Base-by-base conservation (phyloP, 805 yeast genomes). In the Saturnispora besseyi region DNA sequence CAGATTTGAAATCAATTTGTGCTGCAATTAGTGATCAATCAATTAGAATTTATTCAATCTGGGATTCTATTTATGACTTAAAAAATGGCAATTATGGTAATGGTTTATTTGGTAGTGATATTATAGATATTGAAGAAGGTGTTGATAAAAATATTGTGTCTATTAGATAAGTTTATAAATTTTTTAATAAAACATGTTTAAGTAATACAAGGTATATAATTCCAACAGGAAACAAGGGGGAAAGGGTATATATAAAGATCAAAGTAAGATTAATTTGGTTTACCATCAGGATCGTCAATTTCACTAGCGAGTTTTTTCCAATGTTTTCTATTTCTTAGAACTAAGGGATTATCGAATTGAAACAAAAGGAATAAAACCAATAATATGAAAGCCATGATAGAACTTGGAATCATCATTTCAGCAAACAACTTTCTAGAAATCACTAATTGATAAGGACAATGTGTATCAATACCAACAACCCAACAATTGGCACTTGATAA, bases 401-500 rank as follows among this genome's bases (percentile, higher is more conserved):
- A 68, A n/a, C 83, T 79, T 0, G 95, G 89, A 0, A 84, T 75
- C 22, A 88, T 66, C 75, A 83, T 75, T 31, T 75, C 72, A 0
- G 78, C 77, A 54, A 87, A 82, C 46, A 77, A 77, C 46, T 79
- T 71, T 31, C 70, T 68, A 5, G 82, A 71, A 9, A 79, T 72
- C 1, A 75, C 73, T 43, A 69, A 70, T 50, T 76, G 78, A 61
- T 89, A 89, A 0, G 97, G 96, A 62, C 98, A 90, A 31, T 68
- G 61, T 0, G 91, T 82, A 53, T 77, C 72, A 0, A 87, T 78
- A 0, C 96, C 96, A 1, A 96, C 96, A 4, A 89, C 89, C 90
- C 93, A 91, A 60, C 98, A 90, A 49, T 79, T 76, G 3, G 74
- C 66, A 21, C 81, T 79, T 1, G 87, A 76, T 22, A 91, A 73